Conservation (phyloP, 2,329 filamentous ascomycete genomes). For the Exophiala lecanii-corni region DNA sequence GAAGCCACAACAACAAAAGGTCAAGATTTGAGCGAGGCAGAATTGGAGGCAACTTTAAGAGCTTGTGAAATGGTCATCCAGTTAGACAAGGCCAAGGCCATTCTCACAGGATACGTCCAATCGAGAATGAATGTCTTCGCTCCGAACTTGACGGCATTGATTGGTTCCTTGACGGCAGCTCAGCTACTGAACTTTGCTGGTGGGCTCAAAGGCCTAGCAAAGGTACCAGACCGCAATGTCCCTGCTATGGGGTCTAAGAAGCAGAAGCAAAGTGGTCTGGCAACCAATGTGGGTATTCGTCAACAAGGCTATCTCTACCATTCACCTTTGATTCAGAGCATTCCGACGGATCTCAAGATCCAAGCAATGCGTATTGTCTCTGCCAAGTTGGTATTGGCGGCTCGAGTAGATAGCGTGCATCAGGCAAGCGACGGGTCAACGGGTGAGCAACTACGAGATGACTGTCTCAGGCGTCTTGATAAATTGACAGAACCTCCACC, state of each 20-base stretch:
- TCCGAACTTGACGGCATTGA: slow-evolving; percentile 83
- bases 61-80: slow-evolving; percentile 87
- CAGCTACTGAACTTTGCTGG: slow-evolving; percentile 95
- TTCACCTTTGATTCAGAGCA: slow-evolving; percentile 79
- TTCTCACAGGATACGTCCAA: slow-evolving; percentile 88
- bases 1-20: slow-evolving; percentile 89
- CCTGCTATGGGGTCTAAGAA: slow-evolving; percentile 88
- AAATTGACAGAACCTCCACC: slow-evolving; percentile 89
- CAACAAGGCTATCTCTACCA: slow-evolving; percentile 93
- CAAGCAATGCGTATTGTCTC: slow-evolving; percentile 94
- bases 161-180: slow-evolving; percentile 88
- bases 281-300: slow-evolving; percentile 84
- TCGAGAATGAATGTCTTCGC: slow-evolving; percentile 96
- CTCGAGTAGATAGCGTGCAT: slow-evolving; percentile 82
- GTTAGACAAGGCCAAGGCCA: slow-evolving; percentile 80
- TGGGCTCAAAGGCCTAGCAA: slow-evolving; percentile 80
- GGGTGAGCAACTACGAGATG: slow-evolving; percentile 74
- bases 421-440: slow-evolving; percentile 74
- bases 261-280: slow-evolving; percentile 72
- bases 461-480: slow-evolving; percentile 80
- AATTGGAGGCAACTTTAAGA: slow-evolving; percentile 67
- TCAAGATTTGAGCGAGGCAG: slow-evolving; percentile 66
- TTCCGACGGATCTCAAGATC: slow-evolving; percentile 80
- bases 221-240: slow-evolving; percentile 90
- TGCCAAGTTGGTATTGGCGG: slow-evolving; percentile 89